Evolutionary conservation across 768 basidiomycete genomes (phyloP), one percentile per base, ranked within the genome.

Genomic region (Chalciporus piperatus): DNA sequence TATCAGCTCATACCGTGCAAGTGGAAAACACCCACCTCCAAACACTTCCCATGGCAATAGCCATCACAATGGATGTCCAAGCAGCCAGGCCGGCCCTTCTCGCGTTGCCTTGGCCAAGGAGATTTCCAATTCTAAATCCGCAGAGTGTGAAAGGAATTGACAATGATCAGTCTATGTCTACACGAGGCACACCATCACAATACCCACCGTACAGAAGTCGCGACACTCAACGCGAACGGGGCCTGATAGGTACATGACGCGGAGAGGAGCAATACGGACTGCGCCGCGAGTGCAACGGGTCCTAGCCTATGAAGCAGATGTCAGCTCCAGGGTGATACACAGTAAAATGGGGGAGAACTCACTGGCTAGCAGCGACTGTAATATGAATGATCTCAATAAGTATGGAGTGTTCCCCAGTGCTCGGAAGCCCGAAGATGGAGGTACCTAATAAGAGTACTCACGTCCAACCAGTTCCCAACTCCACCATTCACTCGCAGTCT

Each of bases 401-500:
- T 10, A 45, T 40, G 9, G 33, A 23, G 16, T 6, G 16, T 25
- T 47, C 8, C 6, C 32, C 8, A 23, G 7, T 33, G 8, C 14
- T 6, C 13, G 27, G 30, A 32, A 32, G 1, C 30, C 4, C 16
- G 16, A 32, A 20, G 17, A 22, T 4, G 35, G 10, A 22, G 23
- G 14, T 30, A 5, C 8, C 10, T 16, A 13, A 13, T 14, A 43
- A 17, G 41, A 16, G n/a, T 6, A 59, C 67, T 58, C 50, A 69
- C 67, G 72, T 20, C 84, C 85, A 28, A 89, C 70, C 6, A 92
- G 77, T 70, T 97, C 94, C 96, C 96, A 96, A 35, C 88, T 86
- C 93, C 95, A 98, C 96, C 95, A 98, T 69, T 97, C 96, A 4
- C 83, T 84, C 1, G 90, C 91, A 4, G 82, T 86, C 67, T 93